Conservation (phyloP, 2,329 filamentous ascomycete genomes). For the Paradendryphiella salina region DNA sequence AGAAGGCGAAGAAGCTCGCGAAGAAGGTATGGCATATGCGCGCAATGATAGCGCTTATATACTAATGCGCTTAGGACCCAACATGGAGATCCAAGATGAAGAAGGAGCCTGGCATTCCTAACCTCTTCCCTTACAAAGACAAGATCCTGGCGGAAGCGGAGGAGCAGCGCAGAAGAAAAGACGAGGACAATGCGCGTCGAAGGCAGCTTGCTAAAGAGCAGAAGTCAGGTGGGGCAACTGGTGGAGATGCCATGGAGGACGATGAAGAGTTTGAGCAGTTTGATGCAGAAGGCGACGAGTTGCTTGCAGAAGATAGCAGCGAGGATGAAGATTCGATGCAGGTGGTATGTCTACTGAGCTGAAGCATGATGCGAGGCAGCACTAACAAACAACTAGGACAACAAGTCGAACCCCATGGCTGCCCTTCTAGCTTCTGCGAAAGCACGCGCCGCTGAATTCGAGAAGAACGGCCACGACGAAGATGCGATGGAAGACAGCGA, state of each 20-base stretch:
- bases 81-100: constrained; percentile 94
- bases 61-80: constrained; percentile 67
- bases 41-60: background rate
- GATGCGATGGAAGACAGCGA: constrained; percentile 62
- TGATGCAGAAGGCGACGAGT: constrained; percentile 59
- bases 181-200: constrained; percentile 70
- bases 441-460: constrained; percentile 75
- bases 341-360: constrained; percentile 44
- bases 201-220: constrained; percentile 67
- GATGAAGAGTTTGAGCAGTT: constrained; percentile 42
- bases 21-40: constrained; percentile 65
- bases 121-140: constrained; percentile 97
- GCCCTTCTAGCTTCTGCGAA: constrained; percentile 84
- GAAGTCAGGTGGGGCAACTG: constrained; percentile 43
- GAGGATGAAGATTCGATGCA: constrained; percentile 62
- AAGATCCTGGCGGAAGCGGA: constrained; percentile 93
- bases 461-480: constrained; percentile 63
- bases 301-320: constrained; percentile 53
- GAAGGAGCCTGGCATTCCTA: constrained; percentile 97
- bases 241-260: constrained; percentile 44
- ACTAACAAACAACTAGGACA: constrained; percentile 52
- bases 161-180: constrained; percentile 77
- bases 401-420: constrained; percentile 83
- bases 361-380: background rate
- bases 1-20: constrained; percentile 82